phyloP scores from a whole-genome alignment of 176 grass and related monocot species.

The Pharus latifolius region DNA sequence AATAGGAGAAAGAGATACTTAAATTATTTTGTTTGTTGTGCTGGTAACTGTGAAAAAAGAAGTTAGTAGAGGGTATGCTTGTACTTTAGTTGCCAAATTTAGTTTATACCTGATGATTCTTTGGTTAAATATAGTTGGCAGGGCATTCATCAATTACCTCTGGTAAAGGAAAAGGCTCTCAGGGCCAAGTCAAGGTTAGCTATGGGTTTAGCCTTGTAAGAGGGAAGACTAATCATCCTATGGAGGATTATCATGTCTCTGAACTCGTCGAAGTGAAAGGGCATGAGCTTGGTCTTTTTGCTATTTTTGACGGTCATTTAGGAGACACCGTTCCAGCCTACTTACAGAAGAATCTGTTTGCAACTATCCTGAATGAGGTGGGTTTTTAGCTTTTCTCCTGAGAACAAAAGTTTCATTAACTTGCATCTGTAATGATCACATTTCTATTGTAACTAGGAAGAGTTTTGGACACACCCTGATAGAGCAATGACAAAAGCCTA shows the following conservation, averaged over 20 bases:
- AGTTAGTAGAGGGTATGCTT: neutral
- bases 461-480: constrained; percentile 75
- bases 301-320: constrained; percentile 73
- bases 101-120: neutral
- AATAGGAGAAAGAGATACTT: neutral
- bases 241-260: constrained; percentile 73
- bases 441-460: constrained; percentile 45
- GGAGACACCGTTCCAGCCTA: constrained; percentile 54
- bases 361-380: constrained; percentile 61
- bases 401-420: neutral
- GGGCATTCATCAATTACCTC: constrained; percentile 29
- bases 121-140: constrained; percentile 22
- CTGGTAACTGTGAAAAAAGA: neutral
- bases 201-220: constrained; percentile 61
- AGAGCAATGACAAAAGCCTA: constrained; percentile 68
- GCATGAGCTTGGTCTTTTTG: constrained; percentile 59
- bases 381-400: neutral
- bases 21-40: neutral
- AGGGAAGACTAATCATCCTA: constrained; percentile 63
- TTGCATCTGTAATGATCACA: neutral
- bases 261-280: constrained; percentile 35
- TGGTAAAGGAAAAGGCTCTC: constrained; percentile 49
- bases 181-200: constrained; percentile 33
- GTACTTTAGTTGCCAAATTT: neutral
- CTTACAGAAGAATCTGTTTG: constrained; percentile 59